Evolutionary conservation across 768 basidiomycete genomes (phyloP), one percentile per base, ranked within the genome.

Genomic region (Brasilioporus rufonigricans): DNA sequence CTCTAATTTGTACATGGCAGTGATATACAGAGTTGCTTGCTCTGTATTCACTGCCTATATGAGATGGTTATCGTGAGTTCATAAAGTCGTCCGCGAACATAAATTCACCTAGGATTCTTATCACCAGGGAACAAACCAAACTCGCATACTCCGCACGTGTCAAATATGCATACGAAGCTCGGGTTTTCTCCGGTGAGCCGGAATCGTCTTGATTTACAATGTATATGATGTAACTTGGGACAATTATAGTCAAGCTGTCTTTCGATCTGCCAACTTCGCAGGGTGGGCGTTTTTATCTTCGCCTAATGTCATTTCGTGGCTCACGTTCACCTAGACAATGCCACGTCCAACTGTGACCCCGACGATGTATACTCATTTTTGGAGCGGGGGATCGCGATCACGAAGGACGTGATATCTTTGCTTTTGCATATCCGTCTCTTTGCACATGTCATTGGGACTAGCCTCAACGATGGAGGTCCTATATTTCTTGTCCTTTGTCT

Each of bases 221-320:
- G 16, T 13, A 7, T 19, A 45, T 53, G 8, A 36, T 38, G 9
- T 41, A 48, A 16, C 41, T 7, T n/a, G 6, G 10, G 13, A 14
- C 12, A n/a, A 47, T 29, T 38, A 23, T 35, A 68, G 66, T 60
- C 43, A 44, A 57, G 31, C 23, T 68, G 4, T 27, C 38, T 18
- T 52, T 45, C 23, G 67, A 66, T 49, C 52, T 68, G 59, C 27
- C 27, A n/a, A n/a, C n/a, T n/a, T n/a, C n/a, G n/a, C n/a, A n/a
- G n/a, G n/a, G n/a, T n/a, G n/a, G n/a, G n/a, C n/a, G n/a, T n/a
- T n/a, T n/a, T n/a, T n/a, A n/a, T n/a, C n/a, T n/a, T n/a, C n/a
- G n/a, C n/a, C n/a, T n/a, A n/a, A n/a, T n/a, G n/a, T n/a, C n/a
- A n/a, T n/a, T n/a, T n/a, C n/a, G n/a, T n/a, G n/a, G n/a, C n/a